Base-by-base conservation (phyloP, 2,329 filamentous ascomycete genomes). In the Didymella pinodella region DNA sequence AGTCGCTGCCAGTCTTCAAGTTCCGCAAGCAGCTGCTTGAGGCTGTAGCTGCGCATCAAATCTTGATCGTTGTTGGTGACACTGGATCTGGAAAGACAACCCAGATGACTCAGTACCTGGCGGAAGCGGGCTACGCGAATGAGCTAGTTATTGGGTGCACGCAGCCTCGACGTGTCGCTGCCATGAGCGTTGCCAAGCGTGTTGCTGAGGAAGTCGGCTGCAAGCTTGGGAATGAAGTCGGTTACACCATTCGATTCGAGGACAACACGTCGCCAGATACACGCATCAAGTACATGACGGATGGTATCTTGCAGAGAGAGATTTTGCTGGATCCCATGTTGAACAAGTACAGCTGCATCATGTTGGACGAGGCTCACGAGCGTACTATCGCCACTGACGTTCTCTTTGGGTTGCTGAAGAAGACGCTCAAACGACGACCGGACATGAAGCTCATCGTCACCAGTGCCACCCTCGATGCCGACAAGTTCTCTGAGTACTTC, bases 401-500 rank as follows among this genome's bases (percentile, higher is more conserved):
- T 63, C 84, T 99, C 58, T 98, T 99, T 91, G 95, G 93, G 55
- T 84, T 99, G 59, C 82, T 99, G 61, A 99, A 99, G 82, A 91
- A 96, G 74, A 89, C 98, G 41, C 88, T 93, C 32, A 79, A 84
- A 68, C 87, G 93, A 70, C 86, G 95, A 59, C 86, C 91, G 4
- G 95, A 99, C 77, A 84, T 99, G 72, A 99, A 99, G 83, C 91
- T 99, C 73, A 95, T 99, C 74, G 95, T 99, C 84, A 99, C 98
- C 88, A 98, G 94, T 74, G 95, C 95, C 61, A 99, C 95, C 10
- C 86, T 99, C 4, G 94, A 99, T 74, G 95, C 95, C 7, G 95
- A 98, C 75, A 98, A 98, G 75, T 99, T 99, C 76, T 97, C 92
- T 0, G 87, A 90, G 48, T 99, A 98, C 77, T 99, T 99, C 75